Conservation (phyloP, 768 basidiomycete genomes). For the Boletus rubropictus region DNA sequence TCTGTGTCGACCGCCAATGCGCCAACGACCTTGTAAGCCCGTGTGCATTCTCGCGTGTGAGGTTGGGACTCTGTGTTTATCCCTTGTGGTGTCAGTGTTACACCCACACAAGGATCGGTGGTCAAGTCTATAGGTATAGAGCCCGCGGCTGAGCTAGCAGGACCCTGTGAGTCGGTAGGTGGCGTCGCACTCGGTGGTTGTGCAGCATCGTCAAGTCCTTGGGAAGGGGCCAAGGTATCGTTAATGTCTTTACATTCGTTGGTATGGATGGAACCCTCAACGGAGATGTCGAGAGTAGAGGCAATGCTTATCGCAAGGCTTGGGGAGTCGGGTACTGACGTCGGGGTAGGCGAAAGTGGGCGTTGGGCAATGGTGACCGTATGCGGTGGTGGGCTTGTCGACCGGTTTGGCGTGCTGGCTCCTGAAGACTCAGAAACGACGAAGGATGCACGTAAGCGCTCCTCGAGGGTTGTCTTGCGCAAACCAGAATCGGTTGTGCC, state of each 20-base stretch:
- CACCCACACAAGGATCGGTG: background rate
- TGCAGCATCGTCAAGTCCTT: background rate
- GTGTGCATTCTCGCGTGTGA: background rate
- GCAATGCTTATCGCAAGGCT: background rate
- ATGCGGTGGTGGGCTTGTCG: constrained; percentile 37
- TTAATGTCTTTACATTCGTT: constrained; percentile 1
- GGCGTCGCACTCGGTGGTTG: background rate
- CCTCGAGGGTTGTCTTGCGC: constrained; percentile 63
- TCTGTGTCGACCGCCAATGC: background rate
- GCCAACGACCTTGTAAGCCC: background rate
- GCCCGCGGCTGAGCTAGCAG: background rate
- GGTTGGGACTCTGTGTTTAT: background rate
- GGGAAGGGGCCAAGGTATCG: background rate
- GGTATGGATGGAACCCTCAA: background rate
- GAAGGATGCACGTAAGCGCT: constrained; percentile 64
- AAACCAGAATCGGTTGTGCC: constrained; percentile 18
- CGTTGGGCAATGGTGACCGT: constrained; percentile 23
- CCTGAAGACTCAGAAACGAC: constrained; percentile 51
- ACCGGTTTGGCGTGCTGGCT: constrained; percentile 36
- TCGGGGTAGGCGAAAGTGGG: constrained; percentile 39
- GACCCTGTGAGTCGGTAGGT: background rate
- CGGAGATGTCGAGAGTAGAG: background rate
- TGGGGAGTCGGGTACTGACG: constrained; percentile 42
- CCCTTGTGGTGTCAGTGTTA: background rate
- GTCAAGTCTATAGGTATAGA: background rate